A percentile compares a stretch with the other conserved stretches of the same genome.
These are phyloP conservation scores for Nitzschia sp. DNA, from an alignment of 108 stramenopile species.

Conservation along the genomic window DNA sequence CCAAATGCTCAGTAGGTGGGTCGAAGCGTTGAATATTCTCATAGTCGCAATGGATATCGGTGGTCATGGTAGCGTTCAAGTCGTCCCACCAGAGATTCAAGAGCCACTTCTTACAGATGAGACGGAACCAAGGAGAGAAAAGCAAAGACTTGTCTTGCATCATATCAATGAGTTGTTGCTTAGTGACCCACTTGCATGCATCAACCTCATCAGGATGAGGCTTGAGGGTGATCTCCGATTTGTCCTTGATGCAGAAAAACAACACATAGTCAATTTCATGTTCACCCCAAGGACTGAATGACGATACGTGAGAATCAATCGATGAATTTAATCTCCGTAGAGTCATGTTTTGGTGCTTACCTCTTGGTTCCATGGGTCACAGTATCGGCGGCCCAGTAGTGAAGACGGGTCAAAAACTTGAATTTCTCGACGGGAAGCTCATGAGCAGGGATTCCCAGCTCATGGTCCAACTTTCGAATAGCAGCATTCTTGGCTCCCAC, in stretches of 20 bases:
- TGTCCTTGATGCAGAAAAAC: constrained; percentile 63
- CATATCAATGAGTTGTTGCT: constrained; percentile 63
- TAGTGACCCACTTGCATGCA: constrained; percentile 72
- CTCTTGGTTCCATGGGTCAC: constrained; percentile 81
- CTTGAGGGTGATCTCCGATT: constrained; percentile 59
- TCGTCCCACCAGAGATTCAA: constrained; percentile 85
- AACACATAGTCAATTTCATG: constrained; percentile 99
- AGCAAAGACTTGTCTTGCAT: constrained; percentile 64
- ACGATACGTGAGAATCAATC: background rate
- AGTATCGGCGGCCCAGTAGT: constrained; percentile 95
- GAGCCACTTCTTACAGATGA: constrained; percentile 83
- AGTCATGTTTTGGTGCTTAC: constrained; percentile 22
- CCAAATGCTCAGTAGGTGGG: constrained; percentile 80
- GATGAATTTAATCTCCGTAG: background rate
- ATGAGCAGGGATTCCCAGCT: constrained; percentile 85
- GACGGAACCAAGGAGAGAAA: constrained; percentile 91
- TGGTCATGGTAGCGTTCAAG: constrained; percentile 73
- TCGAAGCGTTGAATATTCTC: constrained; percentile 80
- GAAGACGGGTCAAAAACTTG: constrained; percentile 95
- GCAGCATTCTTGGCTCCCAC: constrained; percentile 94
- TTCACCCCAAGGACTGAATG: constrained; percentile 91
- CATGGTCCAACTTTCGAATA: constrained; percentile 94
- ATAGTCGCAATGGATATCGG: constrained; percentile 70
- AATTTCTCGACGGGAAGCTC: constrained; percentile 72
- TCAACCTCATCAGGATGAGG: constrained; percentile 93